These are phyloP conservation scores for Fusarium sarcochroum DNA, from an alignment of 2,329 filamentous ascomycete species.

Conservation along the genomic window DNA sequence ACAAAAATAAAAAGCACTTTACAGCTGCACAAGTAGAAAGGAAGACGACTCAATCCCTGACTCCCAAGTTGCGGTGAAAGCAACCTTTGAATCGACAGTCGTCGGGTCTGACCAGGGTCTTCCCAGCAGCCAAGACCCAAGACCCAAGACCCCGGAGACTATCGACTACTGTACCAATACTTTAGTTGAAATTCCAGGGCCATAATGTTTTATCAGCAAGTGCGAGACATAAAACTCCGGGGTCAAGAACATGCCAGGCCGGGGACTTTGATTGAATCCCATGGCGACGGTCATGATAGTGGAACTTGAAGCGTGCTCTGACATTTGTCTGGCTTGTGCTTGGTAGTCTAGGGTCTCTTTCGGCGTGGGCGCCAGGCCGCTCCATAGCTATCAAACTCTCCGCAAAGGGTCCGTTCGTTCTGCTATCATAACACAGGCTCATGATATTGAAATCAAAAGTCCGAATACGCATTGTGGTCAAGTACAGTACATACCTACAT, in stretches of 20 bases:
- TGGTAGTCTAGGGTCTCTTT: conserved; percentile 12
- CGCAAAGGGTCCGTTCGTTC: conserved; percentile 4
- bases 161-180: conserved; percentile 7
- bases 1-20: conserved; percentile 30
- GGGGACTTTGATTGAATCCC: conserved; percentile 34
- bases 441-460: conserved; percentile 3
- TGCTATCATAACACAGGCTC: conserved; percentile 19
- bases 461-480: conserved; percentile 29
- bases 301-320: conserved; percentile 39
- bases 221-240: conserved; percentile 8
- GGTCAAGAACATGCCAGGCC: conserved; percentile 9
- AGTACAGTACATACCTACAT: background rate
- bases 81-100: conserved; percentile 38
- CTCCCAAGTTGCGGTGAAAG: conserved; percentile 51
- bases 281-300: conserved; percentile 42
- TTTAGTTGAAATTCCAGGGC: background rate
- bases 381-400: conserved; percentile 22
- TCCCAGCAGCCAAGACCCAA: conserved; percentile 37
- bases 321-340: conserved; percentile 39
- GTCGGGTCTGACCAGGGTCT: conserved; percentile 43
- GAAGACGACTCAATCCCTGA: conserved; percentile 32
- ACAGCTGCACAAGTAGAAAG: conserved; percentile 6
- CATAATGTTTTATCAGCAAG: conserved; percentile 11
- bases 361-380: conserved; percentile 38
- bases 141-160: conserved; percentile 9